phyloP scores from a whole-genome alignment of 495 filamentous ascomycete genomes.

The Corynascus novoguineensis region DNA sequence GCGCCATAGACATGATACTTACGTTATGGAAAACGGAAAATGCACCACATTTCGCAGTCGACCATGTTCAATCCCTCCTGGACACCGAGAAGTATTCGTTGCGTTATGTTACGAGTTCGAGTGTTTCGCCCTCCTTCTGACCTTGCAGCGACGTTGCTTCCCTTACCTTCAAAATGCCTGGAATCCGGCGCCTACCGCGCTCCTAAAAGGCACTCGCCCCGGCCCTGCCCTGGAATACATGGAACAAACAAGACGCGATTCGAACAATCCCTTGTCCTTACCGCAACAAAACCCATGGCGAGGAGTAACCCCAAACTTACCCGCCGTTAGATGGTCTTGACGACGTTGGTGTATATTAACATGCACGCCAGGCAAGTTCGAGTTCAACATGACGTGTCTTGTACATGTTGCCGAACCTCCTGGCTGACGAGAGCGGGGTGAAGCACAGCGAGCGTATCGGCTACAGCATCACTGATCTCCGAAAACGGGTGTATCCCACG shows the following conservation, averaged over 20 bases:
- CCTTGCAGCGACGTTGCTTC: neutral
- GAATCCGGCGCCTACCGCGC: neutral
- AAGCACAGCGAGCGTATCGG: neutral
- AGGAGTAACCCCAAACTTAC: neutral
- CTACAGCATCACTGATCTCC: neutral
- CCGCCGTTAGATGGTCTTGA: neutral
- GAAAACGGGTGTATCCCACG: neutral
- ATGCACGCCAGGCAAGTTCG: neutral
- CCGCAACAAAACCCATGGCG: neutral
- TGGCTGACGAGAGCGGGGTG: neutral
- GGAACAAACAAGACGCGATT: neutral
- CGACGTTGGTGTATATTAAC: neutral
- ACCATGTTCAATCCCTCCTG: neutral
- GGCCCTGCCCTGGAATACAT: neutral
- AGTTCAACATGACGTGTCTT: neutral
- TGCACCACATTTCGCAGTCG: neutral
- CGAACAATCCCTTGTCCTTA: neutral
- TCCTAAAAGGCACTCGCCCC: neutral
- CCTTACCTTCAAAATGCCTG: neutral
- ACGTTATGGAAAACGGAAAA: neutral
- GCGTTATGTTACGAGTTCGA: neutral
- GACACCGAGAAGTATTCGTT: neutral
- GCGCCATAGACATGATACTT: neutral
- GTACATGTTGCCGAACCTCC: neutral
- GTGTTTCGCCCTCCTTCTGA: neutral